These are phyloP conservation scores for Cicer bijugum DNA, from an alignment of 306 rosid species.

Conservation along the genomic window DNA sequence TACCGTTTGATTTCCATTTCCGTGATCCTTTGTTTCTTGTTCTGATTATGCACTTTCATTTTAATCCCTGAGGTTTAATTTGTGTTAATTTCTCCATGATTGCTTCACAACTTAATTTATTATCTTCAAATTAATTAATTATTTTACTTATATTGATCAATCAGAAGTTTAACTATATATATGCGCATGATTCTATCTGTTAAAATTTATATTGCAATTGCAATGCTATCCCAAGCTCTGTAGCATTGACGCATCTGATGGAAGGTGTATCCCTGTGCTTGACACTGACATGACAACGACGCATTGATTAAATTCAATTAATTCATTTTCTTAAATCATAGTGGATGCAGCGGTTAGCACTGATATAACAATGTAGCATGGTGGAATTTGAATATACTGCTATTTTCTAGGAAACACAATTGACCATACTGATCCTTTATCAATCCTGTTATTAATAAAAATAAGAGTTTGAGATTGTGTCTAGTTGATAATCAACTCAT, in stretches of 20 bases:
- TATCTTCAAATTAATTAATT: not conserved
- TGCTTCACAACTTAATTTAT: slow-evolving; percentile 1
- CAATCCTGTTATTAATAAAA: slow-evolving; percentile 24
- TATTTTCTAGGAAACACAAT: too few relatives aligned
- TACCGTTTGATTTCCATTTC: not conserved
- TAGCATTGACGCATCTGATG: too few relatives aligned
- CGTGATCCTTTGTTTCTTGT: not conserved
- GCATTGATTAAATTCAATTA: too few relatives aligned
- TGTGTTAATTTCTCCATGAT: not conserved
- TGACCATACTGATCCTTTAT: not conserved
- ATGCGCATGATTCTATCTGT: too few relatives aligned
- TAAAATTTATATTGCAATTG: not conserved
- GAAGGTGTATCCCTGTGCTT: too few relatives aligned
- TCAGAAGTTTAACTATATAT: too few relatives aligned
- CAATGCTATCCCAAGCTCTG: not conserved
- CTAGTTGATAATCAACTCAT: slow-evolving; percentile 14
- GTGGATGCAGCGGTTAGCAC: too few relatives aligned
- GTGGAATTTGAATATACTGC: too few relatives aligned
- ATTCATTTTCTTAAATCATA: too few relatives aligned
- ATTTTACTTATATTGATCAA: not conserved
- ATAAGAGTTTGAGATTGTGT: not conserved
- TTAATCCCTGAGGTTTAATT: not conserved
- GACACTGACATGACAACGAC: too few relatives aligned
- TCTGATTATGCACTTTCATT: not conserved
- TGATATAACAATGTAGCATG: too few relatives aligned